Base-by-base conservation (phyloP, 2,329 filamentous ascomycete species). In the Pseudocercospora fuligena region DNA sequence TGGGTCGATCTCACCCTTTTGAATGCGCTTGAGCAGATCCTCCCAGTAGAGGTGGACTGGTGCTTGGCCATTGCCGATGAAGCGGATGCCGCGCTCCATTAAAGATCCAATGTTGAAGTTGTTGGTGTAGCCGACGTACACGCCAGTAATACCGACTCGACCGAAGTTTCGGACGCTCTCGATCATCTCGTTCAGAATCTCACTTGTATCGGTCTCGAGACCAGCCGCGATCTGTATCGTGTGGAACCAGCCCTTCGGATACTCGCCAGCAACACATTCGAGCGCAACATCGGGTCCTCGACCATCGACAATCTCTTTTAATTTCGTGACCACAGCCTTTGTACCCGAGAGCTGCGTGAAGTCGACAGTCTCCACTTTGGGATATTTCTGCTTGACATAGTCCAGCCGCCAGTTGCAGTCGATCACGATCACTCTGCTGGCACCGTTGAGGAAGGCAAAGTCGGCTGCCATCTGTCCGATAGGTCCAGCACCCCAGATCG, bases 21-120 rank as follows among this genome's bases (percentile, higher is more conserved):
- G 85, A 68, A 96, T 90, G 76, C 84, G 83, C 68, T 86, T 80
- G 54, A 95, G 83, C n/a, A 96, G 82, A 3, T 91, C 86, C 25
- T 92, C 84, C 93, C 92, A 96, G 81, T 96, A 95, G 74, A 89
- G 87, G 73, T 94, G 92, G 0, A 96, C 92, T 0, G 92, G 92
- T 1, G 87, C 87, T 75, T 89, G 88, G 3, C 88, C 87, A 71
- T 89, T 89, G 49, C 88, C 87, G 70, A 88, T 93, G 53, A 97
- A 85, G 1, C 91, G 89, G 71, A 96, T 88, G n/a, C 92, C 92
- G 33, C 91, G 89, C 80, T 96, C 88, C 92, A 96, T 96, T 14
- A 96, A 76, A 0, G 91, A 89, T 9, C 93, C 92, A 72, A 94
- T 89, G 79, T 92, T 92, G 83, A 94, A 92, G 78, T 92, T 90